Base-by-base conservation (phyloP, 2,329 filamentous ascomycete genomes). In the Lasiodiplodia citricola region DNA sequence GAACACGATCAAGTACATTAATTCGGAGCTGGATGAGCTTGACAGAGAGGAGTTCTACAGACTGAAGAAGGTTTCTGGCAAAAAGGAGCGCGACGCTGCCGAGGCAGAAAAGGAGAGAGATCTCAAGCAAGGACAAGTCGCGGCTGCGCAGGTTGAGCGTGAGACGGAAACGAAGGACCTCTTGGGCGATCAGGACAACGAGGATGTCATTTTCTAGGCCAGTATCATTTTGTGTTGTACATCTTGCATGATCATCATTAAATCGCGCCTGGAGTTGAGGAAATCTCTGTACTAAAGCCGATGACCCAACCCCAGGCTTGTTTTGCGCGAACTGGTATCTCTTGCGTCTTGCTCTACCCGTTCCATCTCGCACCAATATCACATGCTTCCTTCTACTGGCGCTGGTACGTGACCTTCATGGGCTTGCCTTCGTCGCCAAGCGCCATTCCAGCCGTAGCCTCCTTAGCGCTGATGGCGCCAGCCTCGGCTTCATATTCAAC, bases 1-100 rank as follows among this genome's bases (percentile, higher is more conserved):
- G 80, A 99, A 98, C 77, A 99, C 96, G n/a, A 99, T 99, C 85
- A 97, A 97, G 83, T 99, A 98, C 78, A 98, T 98, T 86, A 98
- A 98, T 83, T 97, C 95, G 0, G 96, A 99, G 80, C 88, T 99
- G 18, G 96, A 99, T 78, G 96, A 99, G 83, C 86, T 99, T 63
- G 96, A 98, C 82, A 89, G 96, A 85, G 96, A 98, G 80, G 96
- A 99, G 79, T 99, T 99, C 80, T 99, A 97, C 83, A 87, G 96
- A 73, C 83, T 99, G 78, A 99, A 99, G 84, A 99, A 99, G 86
- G 87, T 96, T 78, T 91, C 91, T 76, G 89, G 88, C 35, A 92
- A 90, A 79, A 91, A 90, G 77, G 87, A 88, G 72, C 78, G 84
- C 69, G 83, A 83, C 44, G 81, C 80, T 51, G 81, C 82, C 8